These are phyloP conservation scores for Penicillium odoratum DNA, from an alignment of 495 filamentous ascomycete species.

Conservation along the genomic window DNA sequence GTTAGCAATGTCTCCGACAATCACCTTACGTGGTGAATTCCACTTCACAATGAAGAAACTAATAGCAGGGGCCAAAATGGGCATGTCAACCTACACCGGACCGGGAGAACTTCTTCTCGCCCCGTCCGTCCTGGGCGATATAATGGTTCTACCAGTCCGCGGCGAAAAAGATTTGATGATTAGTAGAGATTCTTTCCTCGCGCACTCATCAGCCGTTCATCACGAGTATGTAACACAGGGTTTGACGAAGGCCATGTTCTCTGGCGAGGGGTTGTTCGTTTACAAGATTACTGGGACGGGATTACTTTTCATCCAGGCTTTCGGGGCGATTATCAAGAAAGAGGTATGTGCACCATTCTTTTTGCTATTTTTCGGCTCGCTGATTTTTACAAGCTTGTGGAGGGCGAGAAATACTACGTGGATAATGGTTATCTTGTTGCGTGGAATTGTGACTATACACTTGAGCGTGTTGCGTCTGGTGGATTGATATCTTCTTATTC, in stretches of 20 bases:
- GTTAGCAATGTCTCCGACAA: conserved; percentile 90
- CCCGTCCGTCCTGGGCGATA: conserved; percentile 78
- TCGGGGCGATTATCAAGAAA: conserved; percentile 94
- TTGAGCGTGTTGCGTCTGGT: conserved; percentile 85
- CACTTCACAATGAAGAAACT: conserved; percentile 86
- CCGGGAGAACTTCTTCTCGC: conserved; percentile 88
- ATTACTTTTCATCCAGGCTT: conserved; percentile 83
- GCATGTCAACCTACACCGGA: conserved; percentile 78
- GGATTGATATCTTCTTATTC: conserved; percentile 80
- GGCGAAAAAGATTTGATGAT: conserved; percentile 74
- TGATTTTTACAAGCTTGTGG: conserved; percentile 53
- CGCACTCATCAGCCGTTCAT: conserved; percentile 70
- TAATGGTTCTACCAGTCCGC: conserved; percentile 72
- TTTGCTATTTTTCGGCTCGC: background rate
- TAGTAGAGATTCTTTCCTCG: conserved; percentile 77
- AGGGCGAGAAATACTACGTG: conserved; percentile 83
- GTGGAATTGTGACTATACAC: conserved; percentile 90
- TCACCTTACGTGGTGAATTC: conserved; percentile 76
- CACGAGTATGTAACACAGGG: conserved; percentile 87
- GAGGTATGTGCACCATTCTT: conserved; percentile 60
- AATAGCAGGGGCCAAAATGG: conserved; percentile 77
- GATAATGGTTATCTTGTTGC: conserved; percentile 96
- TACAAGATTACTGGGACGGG: conserved; percentile 82
- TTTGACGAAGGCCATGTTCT: conserved; percentile 89
- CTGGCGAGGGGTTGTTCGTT: conserved; percentile 88